phyloP scores from a whole-genome alignment of 495 filamentous ascomycete species.

The Pyrenopolyporus hunteri region DNA sequence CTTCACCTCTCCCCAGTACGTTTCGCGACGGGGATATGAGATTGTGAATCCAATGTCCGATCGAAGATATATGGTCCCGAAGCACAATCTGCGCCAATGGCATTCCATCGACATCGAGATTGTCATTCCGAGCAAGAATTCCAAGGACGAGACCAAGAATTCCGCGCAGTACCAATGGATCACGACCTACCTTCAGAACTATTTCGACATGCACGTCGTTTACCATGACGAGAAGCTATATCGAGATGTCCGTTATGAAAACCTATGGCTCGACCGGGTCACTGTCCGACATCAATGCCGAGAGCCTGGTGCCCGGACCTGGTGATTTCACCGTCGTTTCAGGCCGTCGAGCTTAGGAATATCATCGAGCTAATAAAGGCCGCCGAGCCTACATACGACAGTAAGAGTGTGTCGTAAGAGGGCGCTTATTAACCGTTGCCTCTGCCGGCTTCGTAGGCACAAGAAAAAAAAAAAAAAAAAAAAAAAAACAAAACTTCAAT shows the following conservation, averaged over 20 bases:
- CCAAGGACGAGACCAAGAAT: conserved; percentile 16
- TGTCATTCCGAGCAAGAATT: conserved; percentile 22
- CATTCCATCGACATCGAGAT: conserved; percentile 37
- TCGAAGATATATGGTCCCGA: conserved; percentile 24
- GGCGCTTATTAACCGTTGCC: no score
- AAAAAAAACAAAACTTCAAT: no score
- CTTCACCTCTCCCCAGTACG: conserved; percentile 37
- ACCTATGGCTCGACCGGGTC: conserved; percentile 26
- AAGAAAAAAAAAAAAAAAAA: no score
- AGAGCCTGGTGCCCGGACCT: background rate
- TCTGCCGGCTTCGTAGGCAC: no score
- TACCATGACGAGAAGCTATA: conserved; percentile 21
- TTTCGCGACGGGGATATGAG: conserved; percentile 33
- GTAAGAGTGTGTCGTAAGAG: no score
- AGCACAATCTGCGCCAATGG: conserved; percentile 32
- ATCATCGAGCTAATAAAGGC: no score
- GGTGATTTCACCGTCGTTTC: background rate
- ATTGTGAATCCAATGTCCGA: conserved; percentile 39
- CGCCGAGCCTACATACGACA: no score
- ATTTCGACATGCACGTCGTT: conserved; percentile 27
- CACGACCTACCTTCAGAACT: conserved; percentile 29
- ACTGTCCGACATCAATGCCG: conserved; percentile 34
- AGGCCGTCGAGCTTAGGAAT: background rate
- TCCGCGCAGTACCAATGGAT: conserved; percentile 42
- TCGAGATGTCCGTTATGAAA: background rate